Evolutionary conservation across 129 eudicot species (phyloP), one percentile per base, ranked within the genome.

Genomic region (Saussurea involucrata): DNA sequence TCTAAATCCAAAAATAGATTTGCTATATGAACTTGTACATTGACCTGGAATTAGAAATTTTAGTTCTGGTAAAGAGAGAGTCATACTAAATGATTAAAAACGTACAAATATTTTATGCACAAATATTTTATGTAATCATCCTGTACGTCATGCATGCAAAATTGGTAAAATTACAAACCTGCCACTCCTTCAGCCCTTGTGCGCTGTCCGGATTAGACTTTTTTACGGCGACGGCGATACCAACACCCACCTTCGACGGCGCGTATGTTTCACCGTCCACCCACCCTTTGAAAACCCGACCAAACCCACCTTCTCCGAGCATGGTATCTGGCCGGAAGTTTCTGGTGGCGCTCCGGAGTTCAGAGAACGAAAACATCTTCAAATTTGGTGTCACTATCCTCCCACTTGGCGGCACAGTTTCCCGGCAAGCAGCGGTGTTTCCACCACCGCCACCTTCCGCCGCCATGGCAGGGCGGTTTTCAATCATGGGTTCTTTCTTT

Each of bases 141-240:
- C 13, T 0, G n/a, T 65, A 78, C 82, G 82, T 78, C 82, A 78
- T 71, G 71, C 71, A 78, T 70, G 69, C 49, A 55, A 29, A 46
- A 28, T 29, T 29, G 2, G 15, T 1, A 34, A 24, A 71, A n/a
- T 24, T 28, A 78, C 76, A 20, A 31, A 90, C 98, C 91, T 89
- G 92, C 98, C 98, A 92, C 74, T 92, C 98, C 78, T 92, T 88
- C 10, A 92, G 83, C n/a, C 98, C 98, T 85, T 92, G 98, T 12
- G 76, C 79, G 66, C 98, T 92, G n/a, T 88, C 96, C 1, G 96
- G 87, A 69, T 78, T 90, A 22, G 90, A 90, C 36, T 80, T 92
- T 71, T 92, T 92, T 42, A 92, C 98, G 57, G 98, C 98, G 8
- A 92, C 96, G 36, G 93, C 79, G 5, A 92, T 85, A 10, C 98